A percentile compares a stretch with the other conserved stretches of the same genome.
Evolutionary conservation across 1,284 basidiomycete genomes (phyloP).

Genomic region (Peniophora sp.): DNA sequence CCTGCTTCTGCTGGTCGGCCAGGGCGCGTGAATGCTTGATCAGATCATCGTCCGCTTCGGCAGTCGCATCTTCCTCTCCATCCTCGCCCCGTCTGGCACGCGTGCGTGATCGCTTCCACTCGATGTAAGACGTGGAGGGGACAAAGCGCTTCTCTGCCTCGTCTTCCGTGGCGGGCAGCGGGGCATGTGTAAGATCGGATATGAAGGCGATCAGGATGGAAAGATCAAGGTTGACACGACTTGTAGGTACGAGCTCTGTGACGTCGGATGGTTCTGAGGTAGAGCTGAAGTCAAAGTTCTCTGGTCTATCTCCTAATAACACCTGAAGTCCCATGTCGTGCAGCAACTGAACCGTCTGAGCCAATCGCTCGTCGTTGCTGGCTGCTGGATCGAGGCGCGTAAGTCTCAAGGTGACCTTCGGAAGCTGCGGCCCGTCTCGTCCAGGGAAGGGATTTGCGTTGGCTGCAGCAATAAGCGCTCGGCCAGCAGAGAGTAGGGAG

Average conservation of each 20-base stretch:
- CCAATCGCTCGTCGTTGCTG: conserved; percentile 50
- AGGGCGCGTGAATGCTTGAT: conserved; percentile 55
- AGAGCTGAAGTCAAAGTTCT: conserved; percentile 17
- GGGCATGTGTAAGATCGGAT: conserved; percentile 73
- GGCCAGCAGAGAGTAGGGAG: conserved; percentile 58
- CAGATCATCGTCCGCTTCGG: conserved; percentile 21
- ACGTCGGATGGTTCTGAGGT: conserved; percentile 9
- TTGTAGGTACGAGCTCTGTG: conserved; percentile 35
- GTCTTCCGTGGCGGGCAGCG: conserved; percentile 46
- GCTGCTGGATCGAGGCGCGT: conserved; percentile 58
- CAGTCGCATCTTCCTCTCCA: conserved; percentile 17
- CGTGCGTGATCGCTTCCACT: conserved; percentile 41
- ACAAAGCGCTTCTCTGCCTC: conserved; percentile 60
- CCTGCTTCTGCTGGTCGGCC: conserved; percentile 59
- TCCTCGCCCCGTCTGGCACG: conserved; percentile 19
- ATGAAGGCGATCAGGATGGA: conserved; percentile 77
- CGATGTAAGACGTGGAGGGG: conserved; percentile 43
- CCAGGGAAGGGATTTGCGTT: conserved; percentile 36
- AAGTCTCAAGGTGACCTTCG: conserved; percentile 51
- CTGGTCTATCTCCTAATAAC: conserved; percentile 51
- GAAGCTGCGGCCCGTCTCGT: conserved; percentile 20
- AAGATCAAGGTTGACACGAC: conserved; percentile 68
- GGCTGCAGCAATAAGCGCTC: conserved; percentile 55
- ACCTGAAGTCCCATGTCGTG: conserved; percentile 58
- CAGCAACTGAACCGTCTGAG: conserved; percentile 47